A percentile compares a stretch with the other conserved stretches of the same genome.
Evolutionary conservation across 768 basidiomycete species (phyloP).

Genomic region (Paxillus ammoniavirescens): DNA sequence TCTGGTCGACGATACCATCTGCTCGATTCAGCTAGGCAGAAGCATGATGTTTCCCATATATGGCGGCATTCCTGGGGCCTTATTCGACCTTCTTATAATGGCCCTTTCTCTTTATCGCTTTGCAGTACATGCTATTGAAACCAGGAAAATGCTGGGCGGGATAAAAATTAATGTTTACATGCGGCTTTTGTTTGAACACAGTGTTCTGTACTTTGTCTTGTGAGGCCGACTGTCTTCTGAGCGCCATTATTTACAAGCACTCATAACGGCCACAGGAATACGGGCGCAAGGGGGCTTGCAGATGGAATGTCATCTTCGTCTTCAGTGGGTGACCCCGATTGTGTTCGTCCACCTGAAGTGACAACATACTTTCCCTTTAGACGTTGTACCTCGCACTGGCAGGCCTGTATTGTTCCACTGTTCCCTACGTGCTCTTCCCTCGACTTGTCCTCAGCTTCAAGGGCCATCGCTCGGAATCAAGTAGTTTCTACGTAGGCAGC

Average conservation of each 20-base stretch:
- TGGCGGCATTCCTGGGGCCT: not conserved
- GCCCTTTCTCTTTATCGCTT: conserved; percentile 9
- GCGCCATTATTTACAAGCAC: not conserved
- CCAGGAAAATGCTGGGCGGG: not conserved
- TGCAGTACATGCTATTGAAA: conserved; percentile 1
- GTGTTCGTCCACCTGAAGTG: not conserved
- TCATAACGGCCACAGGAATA: not conserved
- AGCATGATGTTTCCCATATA: not conserved
- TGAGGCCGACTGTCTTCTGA: not conserved
- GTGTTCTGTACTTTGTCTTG: conserved; percentile 12
- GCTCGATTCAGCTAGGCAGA: not conserved
- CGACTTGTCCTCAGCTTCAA: conserved; percentile 8
- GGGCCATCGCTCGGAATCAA: not conserved
- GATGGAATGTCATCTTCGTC: not conserved
- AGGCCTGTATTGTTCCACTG: not conserved
- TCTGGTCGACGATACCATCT: not conserved
- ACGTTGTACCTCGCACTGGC: not conserved
- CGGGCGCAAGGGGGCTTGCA: not conserved
- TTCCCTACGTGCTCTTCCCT: conserved; percentile 9
- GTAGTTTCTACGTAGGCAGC: not conserved
- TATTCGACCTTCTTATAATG: conserved; percentile 10
- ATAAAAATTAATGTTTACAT: conserved; percentile 7
- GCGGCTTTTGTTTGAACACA: conserved; percentile 9
- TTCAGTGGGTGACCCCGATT: not conserved
- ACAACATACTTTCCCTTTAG: not conserved